Conservation (phyloP, 768 basidiomycete genomes). For the Amanita brunnescens region DNA sequence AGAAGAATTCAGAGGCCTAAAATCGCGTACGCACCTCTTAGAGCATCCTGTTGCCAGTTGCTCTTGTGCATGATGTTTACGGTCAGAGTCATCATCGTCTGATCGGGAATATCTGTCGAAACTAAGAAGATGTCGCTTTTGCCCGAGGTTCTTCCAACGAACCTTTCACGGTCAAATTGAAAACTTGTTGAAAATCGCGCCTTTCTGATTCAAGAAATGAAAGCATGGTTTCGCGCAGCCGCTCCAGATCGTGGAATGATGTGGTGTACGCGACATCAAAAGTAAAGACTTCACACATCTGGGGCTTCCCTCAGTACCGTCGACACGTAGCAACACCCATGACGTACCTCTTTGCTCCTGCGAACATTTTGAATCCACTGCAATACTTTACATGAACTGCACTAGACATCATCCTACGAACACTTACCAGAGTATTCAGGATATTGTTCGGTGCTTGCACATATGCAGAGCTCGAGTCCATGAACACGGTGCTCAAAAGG, state of each 20-base stretch:
- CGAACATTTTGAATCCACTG: slow-evolving; percentile 68
- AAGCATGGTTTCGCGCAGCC: slow-evolving; percentile 71
- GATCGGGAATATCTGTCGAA: slow-evolving; percentile 59
- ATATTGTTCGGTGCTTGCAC: slow-evolving; percentile 70
- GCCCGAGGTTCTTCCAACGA: slow-evolving; percentile 7
- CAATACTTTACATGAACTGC: neutral
- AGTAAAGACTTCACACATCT: slow-evolving; percentile 73
- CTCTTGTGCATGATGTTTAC: slow-evolving; percentile 87
- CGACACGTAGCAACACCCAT: neutral
- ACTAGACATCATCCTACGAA: neutral
- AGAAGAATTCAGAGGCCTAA: slow-evolving; percentile 8
- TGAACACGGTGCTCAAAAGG: slow-evolving; percentile 67
- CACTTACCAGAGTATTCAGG: slow-evolving; percentile 44
- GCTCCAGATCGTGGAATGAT: slow-evolving; percentile 74
- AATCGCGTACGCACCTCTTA: slow-evolving; percentile 41
- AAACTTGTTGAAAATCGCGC: slow-evolving; percentile 67
- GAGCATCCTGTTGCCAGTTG: slow-evolving; percentile 72
- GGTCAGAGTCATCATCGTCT: slow-evolving; percentile 65
- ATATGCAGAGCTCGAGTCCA: slow-evolving; percentile 46
- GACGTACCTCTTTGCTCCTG: slow-evolving; percentile 52
- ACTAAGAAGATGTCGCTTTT: slow-evolving; percentile 7
- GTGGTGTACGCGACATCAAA: slow-evolving; percentile 79
- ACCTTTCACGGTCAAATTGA: slow-evolving; percentile 69
- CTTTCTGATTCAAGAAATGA: slow-evolving; percentile 61
- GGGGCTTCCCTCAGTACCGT: neutral